phyloP scores from a whole-genome alignment of 768 basidiomycete species.

The Rhodosporidiobolus sp. region DNA sequence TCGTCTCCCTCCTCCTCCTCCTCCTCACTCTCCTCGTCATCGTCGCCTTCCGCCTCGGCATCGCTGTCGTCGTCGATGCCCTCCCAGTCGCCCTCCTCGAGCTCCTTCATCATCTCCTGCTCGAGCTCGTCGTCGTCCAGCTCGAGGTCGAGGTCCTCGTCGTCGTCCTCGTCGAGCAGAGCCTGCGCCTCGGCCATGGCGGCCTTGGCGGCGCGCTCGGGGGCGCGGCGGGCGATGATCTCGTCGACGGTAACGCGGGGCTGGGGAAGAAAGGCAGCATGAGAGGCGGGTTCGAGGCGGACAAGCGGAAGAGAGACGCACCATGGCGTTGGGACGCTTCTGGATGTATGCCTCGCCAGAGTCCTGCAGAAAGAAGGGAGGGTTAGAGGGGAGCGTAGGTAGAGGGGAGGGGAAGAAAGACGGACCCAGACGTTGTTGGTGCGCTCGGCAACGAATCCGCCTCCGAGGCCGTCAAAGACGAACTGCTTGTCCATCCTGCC shows the following conservation, averaged over 20 bases:
- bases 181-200: slow-evolving; percentile 11
- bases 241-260: slow-evolving; percentile 41
- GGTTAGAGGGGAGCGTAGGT: neutral
- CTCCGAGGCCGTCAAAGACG: slow-evolving; percentile 43
- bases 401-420: neutral
- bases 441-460: slow-evolving; percentile 35
- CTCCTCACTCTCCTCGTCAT: slow-evolving; percentile 41
- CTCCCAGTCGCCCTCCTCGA: slow-evolving; percentile 21
- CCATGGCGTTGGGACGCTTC: slow-evolving; percentile 36
- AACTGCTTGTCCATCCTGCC: slow-evolving; percentile 35
- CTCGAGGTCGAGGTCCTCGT: slow-evolving; percentile 6
- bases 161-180: slow-evolving; percentile 22
- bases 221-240: slow-evolving; percentile 40
- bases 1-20: slow-evolving; percentile 27
- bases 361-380: slow-evolving; percentile 10
- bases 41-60: slow-evolving; percentile 1
- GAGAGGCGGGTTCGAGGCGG: neutral
- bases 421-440: slow-evolving; percentile 42
- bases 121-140: slow-evolving; percentile 17
- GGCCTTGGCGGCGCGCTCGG: slow-evolving; percentile 19
- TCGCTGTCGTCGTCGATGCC: slow-evolving; percentile 25
- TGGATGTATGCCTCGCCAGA: slow-evolving; percentile 34
- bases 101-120: slow-evolving; percentile 23
- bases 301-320: neutral
- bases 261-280: slow-evolving; percentile 1